phyloP scores from a whole-genome alignment of 75 land plant genomes.

The Cupressus sempervirens region DNA sequence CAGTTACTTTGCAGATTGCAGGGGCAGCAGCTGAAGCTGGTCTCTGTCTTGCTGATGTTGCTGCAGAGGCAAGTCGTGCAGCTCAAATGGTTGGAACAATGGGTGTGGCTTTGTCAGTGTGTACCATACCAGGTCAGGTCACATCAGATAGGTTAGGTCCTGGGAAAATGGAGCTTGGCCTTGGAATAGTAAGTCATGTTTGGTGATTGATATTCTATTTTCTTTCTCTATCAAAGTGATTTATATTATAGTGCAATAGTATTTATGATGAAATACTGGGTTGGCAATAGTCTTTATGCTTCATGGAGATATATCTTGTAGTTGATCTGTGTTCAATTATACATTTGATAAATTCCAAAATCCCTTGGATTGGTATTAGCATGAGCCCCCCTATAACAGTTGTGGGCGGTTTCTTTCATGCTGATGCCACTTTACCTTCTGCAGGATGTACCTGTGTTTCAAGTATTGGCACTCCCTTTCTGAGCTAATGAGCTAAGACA shows the following conservation, averaged over 20 bases:
- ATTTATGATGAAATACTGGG: not conserved
- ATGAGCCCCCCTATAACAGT: slow-evolving; percentile 20
- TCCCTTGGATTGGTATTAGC: slow-evolving; percentile 11
- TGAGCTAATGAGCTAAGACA: slow-evolving; percentile 19
- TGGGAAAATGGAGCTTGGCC: slow-evolving; percentile 95
- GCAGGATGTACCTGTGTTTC: slow-evolving; percentile 17
- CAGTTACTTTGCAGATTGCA: slow-evolving; percentile 63
- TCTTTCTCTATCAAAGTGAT: not conserved
- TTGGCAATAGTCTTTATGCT: not conserved
- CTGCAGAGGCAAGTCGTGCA: slow-evolving; percentile 83
- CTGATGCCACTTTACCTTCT: slow-evolving; percentile 22
- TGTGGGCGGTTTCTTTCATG: slow-evolving; percentile 20
- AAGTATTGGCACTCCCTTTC: slow-evolving; percentile 14
- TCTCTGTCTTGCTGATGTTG: slow-evolving; percentile 70
- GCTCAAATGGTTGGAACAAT: slow-evolving; percentile 89
- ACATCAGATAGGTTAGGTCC: slow-evolving; percentile 83
- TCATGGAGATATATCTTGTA: not conserved
- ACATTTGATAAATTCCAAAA: not conserved
- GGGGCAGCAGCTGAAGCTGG: slow-evolving; percentile 96
- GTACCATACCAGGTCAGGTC: slow-evolving; percentile 89
- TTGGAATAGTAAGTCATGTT: slow-evolving; percentile 83
- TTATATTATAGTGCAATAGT: not conserved
- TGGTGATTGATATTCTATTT: not conserved
- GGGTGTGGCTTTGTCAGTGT: slow-evolving; percentile 93
- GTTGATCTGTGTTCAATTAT: not conserved